A percentile compares a stretch with the other conserved stretches of the same genome.
phyloP scores from a whole-genome alignment of 108 stramenopile species.

The Parmales sp. region DNA sequence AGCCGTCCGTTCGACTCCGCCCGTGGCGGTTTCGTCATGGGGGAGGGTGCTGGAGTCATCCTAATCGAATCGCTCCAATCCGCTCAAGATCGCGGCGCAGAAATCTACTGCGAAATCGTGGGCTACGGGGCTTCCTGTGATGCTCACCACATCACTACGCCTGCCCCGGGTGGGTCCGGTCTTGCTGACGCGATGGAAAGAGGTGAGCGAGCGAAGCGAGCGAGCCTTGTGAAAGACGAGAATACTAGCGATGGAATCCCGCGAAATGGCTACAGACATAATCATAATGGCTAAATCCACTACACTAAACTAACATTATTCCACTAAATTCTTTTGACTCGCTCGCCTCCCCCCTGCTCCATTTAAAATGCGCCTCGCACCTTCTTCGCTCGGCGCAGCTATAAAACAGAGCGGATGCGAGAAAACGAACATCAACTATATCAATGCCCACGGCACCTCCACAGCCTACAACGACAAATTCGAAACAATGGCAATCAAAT shows the following conservation, averaged over 20 bases:
- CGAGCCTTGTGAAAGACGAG: too few relatives aligned
- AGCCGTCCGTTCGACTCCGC: conserved; percentile 87
- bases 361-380: too few relatives aligned
- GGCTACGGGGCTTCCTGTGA: conserved; percentile 94
- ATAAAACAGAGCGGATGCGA: conserved; percentile 70
- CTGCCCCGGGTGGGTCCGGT: conserved; percentile 84
- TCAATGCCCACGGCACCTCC: conserved; percentile 94
- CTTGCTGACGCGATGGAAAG: conserved; percentile 85
- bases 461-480: conserved; percentile 96
- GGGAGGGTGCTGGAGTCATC: conserved; percentile 93
- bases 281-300: too few relatives aligned
- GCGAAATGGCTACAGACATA: too few relatives aligned
- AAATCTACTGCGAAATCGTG: conserved; percentile 79
- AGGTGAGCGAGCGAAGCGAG: too few relatives aligned
- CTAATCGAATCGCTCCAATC: conserved; percentile 81
- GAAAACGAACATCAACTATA: conserved; percentile 68
- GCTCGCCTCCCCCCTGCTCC: too few relatives aligned
- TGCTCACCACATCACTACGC: conserved; percentile 95
- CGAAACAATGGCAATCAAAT: conserved; percentile 90
- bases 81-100: conserved; percentile 83
- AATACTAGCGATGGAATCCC: too few relatives aligned
- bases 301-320: too few relatives aligned
- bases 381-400: too few relatives aligned
- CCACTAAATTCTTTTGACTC: too few relatives aligned
- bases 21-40: conserved; percentile 95